phyloP scores from a whole-genome alignment of 371 early-diverging fungal species.

The Lichtheimia corymbifera region DNA sequence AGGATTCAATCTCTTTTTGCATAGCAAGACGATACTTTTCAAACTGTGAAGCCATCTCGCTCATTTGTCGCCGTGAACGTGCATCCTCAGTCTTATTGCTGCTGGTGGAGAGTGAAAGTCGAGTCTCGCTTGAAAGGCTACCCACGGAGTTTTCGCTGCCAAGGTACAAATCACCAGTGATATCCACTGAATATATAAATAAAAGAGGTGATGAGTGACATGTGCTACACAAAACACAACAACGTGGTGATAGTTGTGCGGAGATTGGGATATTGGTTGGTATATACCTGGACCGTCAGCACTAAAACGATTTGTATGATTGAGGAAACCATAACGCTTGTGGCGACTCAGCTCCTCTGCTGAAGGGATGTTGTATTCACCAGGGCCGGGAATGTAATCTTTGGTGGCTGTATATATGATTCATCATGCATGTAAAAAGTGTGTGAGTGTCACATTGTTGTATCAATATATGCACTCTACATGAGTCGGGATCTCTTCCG shows the following conservation, averaged over 20 bases:
- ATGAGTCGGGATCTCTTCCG: conserved; percentile 1
- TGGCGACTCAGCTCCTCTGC: conserved; percentile 25
- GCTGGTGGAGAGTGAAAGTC: conserved; percentile 22
- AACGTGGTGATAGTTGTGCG: conserved; percentile 3
- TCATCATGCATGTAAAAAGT: background rate
- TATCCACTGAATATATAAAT: conserved; percentile 4
- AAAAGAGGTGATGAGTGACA: background rate
- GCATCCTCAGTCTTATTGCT: conserved; percentile 32
- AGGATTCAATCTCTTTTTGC: conserved; percentile 41
- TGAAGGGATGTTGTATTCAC: conserved; percentile 36
- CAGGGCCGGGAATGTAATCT: conserved; percentile 46
- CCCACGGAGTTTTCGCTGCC: conserved; percentile 16
- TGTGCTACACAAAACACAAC: conserved; percentile 1
- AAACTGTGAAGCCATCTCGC: conserved; percentile 22
- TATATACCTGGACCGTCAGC: conserved; percentile 18
- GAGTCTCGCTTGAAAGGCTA: conserved; percentile 25
- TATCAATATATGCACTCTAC: conserved; percentile 2
- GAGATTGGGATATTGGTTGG: background rate
- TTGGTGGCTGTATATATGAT: conserved; percentile 22
- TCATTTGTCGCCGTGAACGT: conserved; percentile 14
- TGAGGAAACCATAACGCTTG: conserved; percentile 34
- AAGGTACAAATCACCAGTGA: conserved; percentile 12
- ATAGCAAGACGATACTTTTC: conserved; percentile 33
- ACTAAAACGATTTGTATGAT: conserved; percentile 30
- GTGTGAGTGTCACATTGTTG: background rate